phyloP scores from a whole-genome alignment of 176 grass and related monocot species.

The Juncus inflexus region DNA sequence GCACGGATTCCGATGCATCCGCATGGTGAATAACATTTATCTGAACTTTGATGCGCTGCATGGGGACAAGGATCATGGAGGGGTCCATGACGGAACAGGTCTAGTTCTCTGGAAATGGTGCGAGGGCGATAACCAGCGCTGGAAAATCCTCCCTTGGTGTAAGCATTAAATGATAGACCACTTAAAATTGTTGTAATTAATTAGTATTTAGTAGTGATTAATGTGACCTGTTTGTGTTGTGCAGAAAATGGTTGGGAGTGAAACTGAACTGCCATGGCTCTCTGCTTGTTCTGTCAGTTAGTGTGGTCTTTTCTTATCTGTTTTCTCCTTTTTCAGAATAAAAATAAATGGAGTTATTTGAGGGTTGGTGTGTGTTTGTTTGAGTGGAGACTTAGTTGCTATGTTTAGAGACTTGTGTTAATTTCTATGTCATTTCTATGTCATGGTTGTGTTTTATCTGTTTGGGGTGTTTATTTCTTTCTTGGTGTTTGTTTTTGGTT shows the following conservation, averaged over 20 bases:
- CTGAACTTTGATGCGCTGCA: conserved; percentile 83
- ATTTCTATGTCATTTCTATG: background rate
- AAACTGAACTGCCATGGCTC: background rate
- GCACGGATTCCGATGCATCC: conserved; percentile 27
- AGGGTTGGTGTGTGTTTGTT: background rate
- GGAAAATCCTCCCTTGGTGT: conserved; percentile 88
- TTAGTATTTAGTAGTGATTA: too few relatives aligned
- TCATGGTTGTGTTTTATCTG: background rate
- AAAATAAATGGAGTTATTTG: conserved; percentile 17
- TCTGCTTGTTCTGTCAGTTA: background rate
- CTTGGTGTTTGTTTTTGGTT: too few relatives aligned
- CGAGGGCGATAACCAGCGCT: conserved; percentile 96
- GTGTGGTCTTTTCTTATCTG: background rate
- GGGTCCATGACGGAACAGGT: conserved; percentile 68
- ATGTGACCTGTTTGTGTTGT: background rate
- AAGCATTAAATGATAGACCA: conserved; percentile 19
- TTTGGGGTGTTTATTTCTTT: too few relatives aligned
- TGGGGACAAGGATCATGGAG: conserved; percentile 78
- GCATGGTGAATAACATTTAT: conserved; percentile 22
- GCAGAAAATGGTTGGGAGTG: background rate
- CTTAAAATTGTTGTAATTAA: background rate
- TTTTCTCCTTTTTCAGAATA: conserved; percentile 16
- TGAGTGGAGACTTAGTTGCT: background rate
- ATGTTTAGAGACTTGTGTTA: background rate
- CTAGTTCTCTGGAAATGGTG: conserved; percentile 93